A percentile compares a stretch with the other conserved stretches of the same genome.
Evolutionary conservation across 164 flowering plant genomes (phyloP).

Genomic region (Amborella trichopoda): DNA sequence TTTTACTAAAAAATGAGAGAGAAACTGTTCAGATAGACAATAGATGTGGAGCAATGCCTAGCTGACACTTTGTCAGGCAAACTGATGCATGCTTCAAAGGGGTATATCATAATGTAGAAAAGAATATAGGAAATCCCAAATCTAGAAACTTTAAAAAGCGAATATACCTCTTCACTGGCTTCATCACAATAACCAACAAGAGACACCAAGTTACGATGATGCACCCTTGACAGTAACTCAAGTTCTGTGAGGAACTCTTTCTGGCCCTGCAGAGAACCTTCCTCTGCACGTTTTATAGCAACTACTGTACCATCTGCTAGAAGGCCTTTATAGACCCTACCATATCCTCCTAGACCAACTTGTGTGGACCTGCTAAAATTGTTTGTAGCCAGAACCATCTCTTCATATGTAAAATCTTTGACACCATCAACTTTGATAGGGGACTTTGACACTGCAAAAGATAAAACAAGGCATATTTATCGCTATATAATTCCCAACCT

Average conservation of each 20-base stretch:
- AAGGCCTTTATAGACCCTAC: background rate
- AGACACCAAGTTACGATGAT: background rate
- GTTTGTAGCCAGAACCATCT: background rate
- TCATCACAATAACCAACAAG: background rate
- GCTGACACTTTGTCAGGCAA: too few species aligned
- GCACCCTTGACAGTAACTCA: background rate
- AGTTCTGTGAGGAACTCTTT: background rate
- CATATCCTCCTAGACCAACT: background rate
- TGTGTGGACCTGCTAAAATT: background rate
- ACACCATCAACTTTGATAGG: slow-evolving; percentile 58
- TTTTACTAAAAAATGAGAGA: too few species aligned
- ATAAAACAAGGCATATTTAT: background rate
- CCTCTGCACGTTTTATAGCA: background rate
- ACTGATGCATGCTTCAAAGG: too few species aligned
- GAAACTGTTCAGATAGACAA: too few species aligned
- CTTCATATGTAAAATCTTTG: slow-evolving; percentile 34
- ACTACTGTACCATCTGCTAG: background rate
- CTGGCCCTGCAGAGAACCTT: background rate
- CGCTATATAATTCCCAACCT: too few species aligned
- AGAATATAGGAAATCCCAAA: too few species aligned
- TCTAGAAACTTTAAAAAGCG: too few species aligned
- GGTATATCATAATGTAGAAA: too few species aligned
- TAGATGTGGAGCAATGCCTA: too few species aligned
- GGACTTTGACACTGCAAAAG: slow-evolving; percentile 33
- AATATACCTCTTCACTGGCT: slow-evolving; percentile 56